Conservation (phyloP, 108 stramenopile species). For the Discostella pseudostelligera region DNA sequence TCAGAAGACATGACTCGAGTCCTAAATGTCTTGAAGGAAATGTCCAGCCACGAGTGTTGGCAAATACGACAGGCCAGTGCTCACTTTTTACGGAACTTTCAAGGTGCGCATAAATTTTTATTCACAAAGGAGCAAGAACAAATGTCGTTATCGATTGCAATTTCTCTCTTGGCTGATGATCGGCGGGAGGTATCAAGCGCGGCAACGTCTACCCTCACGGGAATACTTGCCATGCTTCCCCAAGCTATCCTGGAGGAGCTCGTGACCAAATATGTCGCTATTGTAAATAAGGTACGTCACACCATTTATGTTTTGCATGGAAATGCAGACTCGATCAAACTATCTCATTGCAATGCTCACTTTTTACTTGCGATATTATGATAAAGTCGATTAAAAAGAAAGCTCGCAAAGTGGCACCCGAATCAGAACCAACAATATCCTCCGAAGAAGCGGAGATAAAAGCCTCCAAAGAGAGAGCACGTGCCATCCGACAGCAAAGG, state of each 20-base stretch:
- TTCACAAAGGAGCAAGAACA: conserved; percentile 60
- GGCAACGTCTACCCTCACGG: conserved; percentile 82
- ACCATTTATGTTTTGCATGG: background rate
- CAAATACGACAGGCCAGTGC: conserved; percentile 85
- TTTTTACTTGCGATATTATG: too few relatives aligned
- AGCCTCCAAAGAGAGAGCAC: conserved; percentile 54
- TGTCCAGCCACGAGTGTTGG: conserved; percentile 69
- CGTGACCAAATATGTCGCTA: conserved; percentile 66
- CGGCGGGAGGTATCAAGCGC: conserved; percentile 66
- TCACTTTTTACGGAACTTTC: conserved; percentile 83
- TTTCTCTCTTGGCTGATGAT: conserved; percentile 74
- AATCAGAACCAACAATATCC: conserved; percentile 5
- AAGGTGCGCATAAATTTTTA: conserved; percentile 81
- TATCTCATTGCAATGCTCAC: too few relatives aligned
- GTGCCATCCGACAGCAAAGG: conserved; percentile 70
- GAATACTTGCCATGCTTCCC: conserved; percentile 75
- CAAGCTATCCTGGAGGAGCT: conserved; percentile 48
- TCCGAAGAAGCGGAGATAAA: conserved; percentile 39
- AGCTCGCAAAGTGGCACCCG: conserved; percentile 39
- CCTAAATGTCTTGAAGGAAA: conserved; percentile 49
- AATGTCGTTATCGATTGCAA: conserved; percentile 54
- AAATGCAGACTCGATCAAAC: background rate
- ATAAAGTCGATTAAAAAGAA: conserved; percentile 69
- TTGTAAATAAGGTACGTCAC: conserved; percentile 51
- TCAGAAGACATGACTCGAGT: conserved; percentile 63